These are phyloP conservation scores for Chaetomium olivaceum DNA, from an alignment of 2,329 filamentous ascomycete genomes.

Conservation along the genomic window DNA sequence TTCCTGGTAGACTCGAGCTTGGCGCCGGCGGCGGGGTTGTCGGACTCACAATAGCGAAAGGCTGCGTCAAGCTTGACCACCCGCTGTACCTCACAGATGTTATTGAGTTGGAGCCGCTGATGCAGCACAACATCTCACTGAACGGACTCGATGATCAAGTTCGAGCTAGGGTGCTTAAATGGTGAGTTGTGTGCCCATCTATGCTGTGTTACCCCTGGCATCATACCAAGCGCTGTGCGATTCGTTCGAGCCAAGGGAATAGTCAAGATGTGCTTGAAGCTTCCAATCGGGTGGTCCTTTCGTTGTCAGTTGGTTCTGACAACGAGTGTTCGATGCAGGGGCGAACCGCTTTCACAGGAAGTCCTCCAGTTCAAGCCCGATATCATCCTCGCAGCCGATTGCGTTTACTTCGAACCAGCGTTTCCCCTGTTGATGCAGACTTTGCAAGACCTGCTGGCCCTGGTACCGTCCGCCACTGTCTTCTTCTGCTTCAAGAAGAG, in stretches of 20 bases:
- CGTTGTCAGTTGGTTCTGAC: conserved; percentile 27
- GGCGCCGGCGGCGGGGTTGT: conserved; percentile 91
- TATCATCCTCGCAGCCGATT: conserved; percentile 90
- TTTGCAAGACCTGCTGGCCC: conserved; percentile 69
- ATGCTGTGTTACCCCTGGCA: conserved; percentile 4
- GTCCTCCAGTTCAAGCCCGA: conserved; percentile 64
- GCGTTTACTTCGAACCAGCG: conserved; percentile 94
- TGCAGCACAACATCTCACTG: conserved; percentile 82
- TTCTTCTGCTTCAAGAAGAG: conserved; percentile 96
- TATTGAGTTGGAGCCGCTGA: conserved; percentile 77
- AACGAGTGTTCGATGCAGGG: conserved; percentile 47
- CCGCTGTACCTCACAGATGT: conserved; percentile 86
- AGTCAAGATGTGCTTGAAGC: neutral
- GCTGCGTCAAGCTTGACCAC: conserved; percentile 50
- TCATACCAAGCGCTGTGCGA: conserved; percentile 1
- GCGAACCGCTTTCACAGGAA: conserved; percentile 56
- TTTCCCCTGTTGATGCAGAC: conserved; percentile 86
- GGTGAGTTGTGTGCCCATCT: conserved; percentile 54
- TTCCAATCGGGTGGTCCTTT: conserved; percentile 17
- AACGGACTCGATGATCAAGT: conserved; percentile 69
- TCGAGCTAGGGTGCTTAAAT: conserved; percentile 73
- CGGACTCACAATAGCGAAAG: conserved; percentile 62
- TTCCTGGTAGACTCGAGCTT: conserved; percentile 70
- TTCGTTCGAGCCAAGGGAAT: conserved; percentile 1
- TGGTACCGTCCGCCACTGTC: conserved; percentile 64